Conservation (phyloP, 192 early-diverging fungal species). For the Coemansia sp. region DNA sequence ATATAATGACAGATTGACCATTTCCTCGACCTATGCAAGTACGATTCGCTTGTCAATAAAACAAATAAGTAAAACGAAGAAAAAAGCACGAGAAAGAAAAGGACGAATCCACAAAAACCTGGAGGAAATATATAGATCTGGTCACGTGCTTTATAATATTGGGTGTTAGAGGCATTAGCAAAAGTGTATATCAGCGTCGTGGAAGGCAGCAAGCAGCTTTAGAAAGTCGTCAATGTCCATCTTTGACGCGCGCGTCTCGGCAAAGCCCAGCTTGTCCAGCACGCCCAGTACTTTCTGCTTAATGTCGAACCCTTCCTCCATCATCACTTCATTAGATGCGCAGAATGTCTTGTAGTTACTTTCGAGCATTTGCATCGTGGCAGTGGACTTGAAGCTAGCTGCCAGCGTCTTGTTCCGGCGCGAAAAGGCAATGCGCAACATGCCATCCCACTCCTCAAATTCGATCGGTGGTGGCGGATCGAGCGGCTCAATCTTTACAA, state of each 20-base stretch:
- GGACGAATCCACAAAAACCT: not conserved
- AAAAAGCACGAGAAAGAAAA: conserved; percentile 8
- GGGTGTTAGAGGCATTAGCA: conserved; percentile 45
- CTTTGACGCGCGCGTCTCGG: conserved; percentile 82
- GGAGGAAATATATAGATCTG: not conserved
- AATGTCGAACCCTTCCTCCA: conserved; percentile 85
- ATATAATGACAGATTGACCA: conserved; percentile 84
- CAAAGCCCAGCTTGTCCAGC: conserved; percentile 67
- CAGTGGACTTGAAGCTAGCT: conserved; percentile 86
- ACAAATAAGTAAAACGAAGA: no score
- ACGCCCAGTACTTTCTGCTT: conserved; percentile 78
- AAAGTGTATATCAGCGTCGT: conserved; percentile 91
- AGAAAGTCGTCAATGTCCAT: conserved; percentile 95
- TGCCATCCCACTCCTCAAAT: conserved; percentile 96
- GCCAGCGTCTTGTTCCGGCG: conserved; percentile 93
- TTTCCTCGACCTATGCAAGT: conserved; percentile 17
- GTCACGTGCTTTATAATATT: not conserved
- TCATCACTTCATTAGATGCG: conserved; percentile 75
- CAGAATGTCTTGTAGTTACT: conserved; percentile 96
- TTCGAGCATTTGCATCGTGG: conserved; percentile 88
- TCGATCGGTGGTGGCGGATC: conserved; percentile 94
- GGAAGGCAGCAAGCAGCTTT: conserved; percentile 85
- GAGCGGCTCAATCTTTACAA: conserved; percentile 90
- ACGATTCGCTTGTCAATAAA: not conserved
- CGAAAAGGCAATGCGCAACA: conserved; percentile 89